Evolutionary conservation across 371 early-diverging fungal genomes (phyloP).

Genomic region (Zopfochytrium polystomum): DNA sequence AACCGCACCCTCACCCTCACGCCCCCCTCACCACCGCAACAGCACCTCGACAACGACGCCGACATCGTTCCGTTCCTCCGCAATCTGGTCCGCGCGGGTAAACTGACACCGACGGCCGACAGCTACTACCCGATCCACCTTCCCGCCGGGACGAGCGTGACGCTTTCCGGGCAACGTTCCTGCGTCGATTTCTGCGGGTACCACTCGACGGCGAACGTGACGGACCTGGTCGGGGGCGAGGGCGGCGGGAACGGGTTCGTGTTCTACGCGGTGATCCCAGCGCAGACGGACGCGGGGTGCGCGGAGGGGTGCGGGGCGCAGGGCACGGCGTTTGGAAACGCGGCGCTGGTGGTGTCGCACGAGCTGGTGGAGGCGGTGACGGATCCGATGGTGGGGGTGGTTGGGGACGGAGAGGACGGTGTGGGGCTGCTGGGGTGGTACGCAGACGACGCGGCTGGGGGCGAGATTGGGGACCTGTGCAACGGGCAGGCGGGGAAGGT

Average conservation of each 20-base stretch:
- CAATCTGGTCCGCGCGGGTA: no score
- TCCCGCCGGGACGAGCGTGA: slow-evolving; percentile 10
- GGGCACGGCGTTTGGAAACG: slow-evolving; percentile 3
- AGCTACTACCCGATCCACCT: slow-evolving; percentile 33
- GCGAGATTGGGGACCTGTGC: slow-evolving; percentile 4
- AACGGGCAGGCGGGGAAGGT: background rate
- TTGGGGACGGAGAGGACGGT: background rate
- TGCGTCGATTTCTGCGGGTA: slow-evolving; percentile 23
- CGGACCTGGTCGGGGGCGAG: no score
- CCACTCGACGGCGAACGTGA: no score
- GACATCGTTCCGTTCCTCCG: no score
- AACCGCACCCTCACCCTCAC: no score
- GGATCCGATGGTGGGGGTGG: slow-evolving; percentile 14
- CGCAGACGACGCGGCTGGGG: background rate
- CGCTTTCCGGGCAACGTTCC: slow-evolving; percentile 8
- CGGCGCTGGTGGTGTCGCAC: slow-evolving; percentile 18
- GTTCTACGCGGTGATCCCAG: slow-evolving; percentile 32
- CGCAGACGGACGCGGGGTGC: slow-evolving; percentile 12
- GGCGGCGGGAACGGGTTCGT: no score
- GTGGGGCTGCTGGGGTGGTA: slow-evolving; percentile 25
- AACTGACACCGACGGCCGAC: slow-evolving; percentile 13
- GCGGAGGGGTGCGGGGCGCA: slow-evolving; percentile 8
- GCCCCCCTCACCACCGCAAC: no score
- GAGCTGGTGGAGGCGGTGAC: slow-evolving; percentile 26
- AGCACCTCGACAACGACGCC: no score